Conservation (phyloP, 1,284 basidiomycete genomes). For the Apiotrichum domesticum region DNA sequence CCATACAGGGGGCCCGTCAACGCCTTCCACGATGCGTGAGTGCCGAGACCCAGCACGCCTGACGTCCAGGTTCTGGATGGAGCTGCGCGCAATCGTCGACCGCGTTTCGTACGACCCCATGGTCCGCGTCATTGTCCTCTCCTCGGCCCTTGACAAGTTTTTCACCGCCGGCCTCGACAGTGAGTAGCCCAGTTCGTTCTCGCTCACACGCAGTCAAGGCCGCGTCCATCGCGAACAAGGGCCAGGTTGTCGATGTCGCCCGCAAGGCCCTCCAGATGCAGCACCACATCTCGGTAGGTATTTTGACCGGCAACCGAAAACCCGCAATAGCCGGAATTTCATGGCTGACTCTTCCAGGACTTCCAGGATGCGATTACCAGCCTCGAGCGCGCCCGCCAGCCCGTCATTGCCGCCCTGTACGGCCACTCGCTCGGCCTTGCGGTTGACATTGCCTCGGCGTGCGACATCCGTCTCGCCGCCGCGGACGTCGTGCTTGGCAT, state of each 20-base stretch:
- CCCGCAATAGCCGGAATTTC: not conserved
- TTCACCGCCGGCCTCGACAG: conserved; percentile 78
- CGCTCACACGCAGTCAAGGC: conserved; percentile 5
- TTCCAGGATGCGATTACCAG: conserved; percentile 70
- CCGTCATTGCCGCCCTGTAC: conserved; percentile 78
- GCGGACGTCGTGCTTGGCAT: conserved; percentile 63
- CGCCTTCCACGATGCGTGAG: conserved; percentile 61
- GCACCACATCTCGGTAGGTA: conserved; percentile 51
- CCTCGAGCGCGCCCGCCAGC: conserved; percentile 66
- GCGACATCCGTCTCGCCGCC: conserved; percentile 73
- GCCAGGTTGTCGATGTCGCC: conserved; percentile 51
- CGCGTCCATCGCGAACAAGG: conserved; percentile 9
- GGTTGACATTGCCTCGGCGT: conserved; percentile 66
- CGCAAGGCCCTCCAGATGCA: conserved; percentile 54
- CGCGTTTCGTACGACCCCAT: conserved; percentile 54
- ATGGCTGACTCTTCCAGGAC: conserved; percentile 26
- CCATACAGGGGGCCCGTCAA: conserved; percentile 62
- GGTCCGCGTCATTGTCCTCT: conserved; percentile 64
- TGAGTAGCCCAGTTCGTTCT: conserved; percentile 45
- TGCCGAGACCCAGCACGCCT: not conserved
- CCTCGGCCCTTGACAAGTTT: conserved; percentile 61
- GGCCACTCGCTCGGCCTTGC: conserved; percentile 69
- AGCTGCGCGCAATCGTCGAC: conserved; percentile 60
- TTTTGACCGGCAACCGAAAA: not conserved
- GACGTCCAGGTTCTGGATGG: conserved; percentile 62